Base-by-base conservation (phyloP, 305 asterid genomes). In the Fraxinus paxiana region DNA sequence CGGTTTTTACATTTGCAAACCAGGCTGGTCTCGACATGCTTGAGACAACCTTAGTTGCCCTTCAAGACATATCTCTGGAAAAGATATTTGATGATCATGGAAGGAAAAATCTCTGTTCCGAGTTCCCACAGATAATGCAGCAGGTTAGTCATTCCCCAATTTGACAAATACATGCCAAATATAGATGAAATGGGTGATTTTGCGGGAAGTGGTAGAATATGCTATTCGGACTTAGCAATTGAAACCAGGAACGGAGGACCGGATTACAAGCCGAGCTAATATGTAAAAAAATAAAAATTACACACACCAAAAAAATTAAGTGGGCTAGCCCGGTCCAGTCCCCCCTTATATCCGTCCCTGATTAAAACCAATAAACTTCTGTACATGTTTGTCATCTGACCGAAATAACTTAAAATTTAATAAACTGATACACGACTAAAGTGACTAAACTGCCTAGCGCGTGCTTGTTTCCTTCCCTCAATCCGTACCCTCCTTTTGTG, bases 11-110 rank as follows among this genome's bases (percentile, higher is more conserved):
- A 0, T 95, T 95, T 54, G 93, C 98, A 31, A 95, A 95, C 85
- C 99, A 95, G 90, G 99, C 99, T 22, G 99, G 98, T 46, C 95
- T 94, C 1, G 98, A 94, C 90, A 94, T 95, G 98, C 98, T 95
- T 1, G 99, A 95, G 89, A 95, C 99, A 33, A 93, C 99, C 80
- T 86, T 95, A 83, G 95, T 95, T 30, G 96, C 99, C 0, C 98
- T 95, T 85, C 97, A 95, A 81, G 98, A 95, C 87, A 92, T 93
- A 26, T 90, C 97, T 74, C 85, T 95, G 84, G 98, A 95, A 61
- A 95, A 93, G 89, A 93, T 93, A 87, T 93, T 95, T 37, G 98
- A 95, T 63, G 98, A 93, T 72, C 97, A 93, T 79, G 98, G 98
- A 63, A 84, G 93, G 86, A 95, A 95, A 80, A 92, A 85, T 81